phyloP scores from a whole-genome alignment of 192 early-diverging fungal species.

The Diversispora eburnea region DNA sequence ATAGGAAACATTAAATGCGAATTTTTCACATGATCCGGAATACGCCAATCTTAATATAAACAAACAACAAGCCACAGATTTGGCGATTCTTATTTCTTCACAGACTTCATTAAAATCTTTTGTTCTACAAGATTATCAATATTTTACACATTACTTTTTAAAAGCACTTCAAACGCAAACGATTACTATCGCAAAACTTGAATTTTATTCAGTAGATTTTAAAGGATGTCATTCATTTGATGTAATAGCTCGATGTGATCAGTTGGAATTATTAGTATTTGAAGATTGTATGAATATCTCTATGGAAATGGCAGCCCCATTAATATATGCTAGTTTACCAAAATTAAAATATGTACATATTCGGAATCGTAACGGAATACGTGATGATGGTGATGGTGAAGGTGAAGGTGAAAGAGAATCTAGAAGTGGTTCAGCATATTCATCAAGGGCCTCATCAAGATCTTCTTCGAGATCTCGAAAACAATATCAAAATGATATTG shows the following conservation, averaged over 20 bases:
- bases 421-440: neutral
- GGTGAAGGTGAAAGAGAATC: neutral
- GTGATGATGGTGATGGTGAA: neutral
- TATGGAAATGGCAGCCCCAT: neutral
- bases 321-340: neutral
- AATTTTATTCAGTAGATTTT: slow-evolving; percentile 20
- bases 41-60: neutral
- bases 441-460: neutral
- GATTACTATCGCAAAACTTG: neutral
- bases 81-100: neutral
- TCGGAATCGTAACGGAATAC: neutral
- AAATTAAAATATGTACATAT: neutral
- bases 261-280: neutral
- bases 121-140: slow-evolving; percentile 2
- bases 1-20: neutral
- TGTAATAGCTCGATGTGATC: neutral
- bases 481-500: neutral
- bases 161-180: neutral
- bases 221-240: neutral
- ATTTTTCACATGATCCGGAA: slow-evolving; percentile 12
- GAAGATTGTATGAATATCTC: neutral
- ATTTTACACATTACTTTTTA: slow-evolving; percentile 7
- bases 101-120: neutral
- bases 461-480: neutral
- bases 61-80: neutral